phyloP scores from a whole-genome alignment of 2,329 filamentous ascomycete genomes.

The Scedosporium dehoogii region DNA sequence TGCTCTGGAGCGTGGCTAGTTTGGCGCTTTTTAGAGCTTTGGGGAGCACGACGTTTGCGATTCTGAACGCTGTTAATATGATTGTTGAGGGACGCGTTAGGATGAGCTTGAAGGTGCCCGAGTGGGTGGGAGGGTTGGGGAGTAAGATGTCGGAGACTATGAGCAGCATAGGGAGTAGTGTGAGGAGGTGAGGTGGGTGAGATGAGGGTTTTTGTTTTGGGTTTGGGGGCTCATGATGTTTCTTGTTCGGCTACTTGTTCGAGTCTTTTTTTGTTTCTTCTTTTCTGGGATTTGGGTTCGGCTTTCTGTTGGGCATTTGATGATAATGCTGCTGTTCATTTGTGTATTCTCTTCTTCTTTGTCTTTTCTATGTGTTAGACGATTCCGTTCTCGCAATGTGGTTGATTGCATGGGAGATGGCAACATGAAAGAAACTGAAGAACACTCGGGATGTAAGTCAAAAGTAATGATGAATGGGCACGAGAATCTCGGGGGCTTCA shows the following conservation, averaged over 20 bases:
- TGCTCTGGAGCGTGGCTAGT: slow-evolving; percentile 82
- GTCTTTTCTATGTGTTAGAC: no score
- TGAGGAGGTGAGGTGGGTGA: slow-evolving; percentile 20
- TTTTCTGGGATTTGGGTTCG: not conserved
- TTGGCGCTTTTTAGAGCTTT: slow-evolving; percentile 82
- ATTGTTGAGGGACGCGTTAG: slow-evolving; percentile 76
- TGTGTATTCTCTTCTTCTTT: not conserved
- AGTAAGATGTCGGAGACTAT: slow-evolving; percentile 36
- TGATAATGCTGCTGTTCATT: not conserved
- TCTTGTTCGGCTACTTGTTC: slow-evolving; percentile 5
- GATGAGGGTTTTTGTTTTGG: slow-evolving; percentile 7
- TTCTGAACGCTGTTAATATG: slow-evolving; percentile 76
- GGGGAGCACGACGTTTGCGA: slow-evolving; percentile 68
- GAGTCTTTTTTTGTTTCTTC: slow-evolving; percentile 8
- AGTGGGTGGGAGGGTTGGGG: slow-evolving; percentile 34
- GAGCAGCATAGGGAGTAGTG: slow-evolving; percentile 37
- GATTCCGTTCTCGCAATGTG: no score
- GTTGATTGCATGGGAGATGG: not conserved
- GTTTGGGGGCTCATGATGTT: slow-evolving; percentile 3
- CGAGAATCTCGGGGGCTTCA: not conserved
- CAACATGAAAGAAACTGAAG: not conserved
- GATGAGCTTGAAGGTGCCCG: slow-evolving; percentile 44
- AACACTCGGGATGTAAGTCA: not conserved
- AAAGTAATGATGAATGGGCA: not conserved
- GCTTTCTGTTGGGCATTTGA: not conserved